Percentiles rank a stretch among this genome's conserved stretches.
phyloP scores from a whole-genome alignment of 768 basidiomycete genomes.

The Austroboletus eburneus region DNA sequence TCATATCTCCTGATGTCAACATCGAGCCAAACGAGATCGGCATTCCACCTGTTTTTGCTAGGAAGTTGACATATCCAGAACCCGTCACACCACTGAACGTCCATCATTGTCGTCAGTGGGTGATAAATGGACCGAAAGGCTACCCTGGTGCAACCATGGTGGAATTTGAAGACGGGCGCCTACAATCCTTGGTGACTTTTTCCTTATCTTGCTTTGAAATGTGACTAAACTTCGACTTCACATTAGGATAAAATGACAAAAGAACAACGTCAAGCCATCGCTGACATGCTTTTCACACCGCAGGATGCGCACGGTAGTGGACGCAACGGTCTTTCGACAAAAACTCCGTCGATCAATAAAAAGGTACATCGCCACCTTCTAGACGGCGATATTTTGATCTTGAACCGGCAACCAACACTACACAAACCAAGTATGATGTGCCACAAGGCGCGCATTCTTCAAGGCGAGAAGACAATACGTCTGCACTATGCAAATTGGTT shows the following conservation, averaged over 20 bases:
- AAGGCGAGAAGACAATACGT: slow-evolving; percentile 97
- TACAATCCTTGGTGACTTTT: slow-evolving; percentile 66
- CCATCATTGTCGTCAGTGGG: slow-evolving; percentile 79
- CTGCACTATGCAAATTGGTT: slow-evolving; percentile 99
- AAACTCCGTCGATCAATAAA: slow-evolving; percentile 83
- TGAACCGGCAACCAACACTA: slow-evolving; percentile 96
- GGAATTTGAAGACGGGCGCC: slow-evolving; percentile 90
- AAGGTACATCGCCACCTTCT: slow-evolving; percentile 95
- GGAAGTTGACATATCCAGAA: slow-evolving; percentile 95
- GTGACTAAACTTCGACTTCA: slow-evolving; percentile 3
- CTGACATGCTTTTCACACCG: slow-evolving; percentile 91
- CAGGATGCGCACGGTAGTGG: slow-evolving; percentile 56
- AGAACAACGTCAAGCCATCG: slow-evolving; percentile 91
- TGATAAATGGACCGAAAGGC: slow-evolving; percentile 83
- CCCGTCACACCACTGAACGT: slow-evolving; percentile 93
- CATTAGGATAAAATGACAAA: slow-evolving; percentile 75
- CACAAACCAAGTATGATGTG: slow-evolving; percentile 99
- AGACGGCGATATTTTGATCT: slow-evolving; percentile 91
- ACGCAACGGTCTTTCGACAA: slow-evolving; percentile 62
- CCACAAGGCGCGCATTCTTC: slow-evolving; percentile 85
- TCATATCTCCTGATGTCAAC: slow-evolving; percentile 98
- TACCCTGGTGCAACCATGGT: slow-evolving; percentile 95
- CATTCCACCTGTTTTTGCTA: slow-evolving; percentile 94
- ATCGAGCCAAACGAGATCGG: slow-evolving; percentile 99
- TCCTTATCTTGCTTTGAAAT: not conserved